Base-by-base conservation (phyloP, 2,329 filamentous ascomycete genomes). In the Monosporascus cannonballus region DNA sequence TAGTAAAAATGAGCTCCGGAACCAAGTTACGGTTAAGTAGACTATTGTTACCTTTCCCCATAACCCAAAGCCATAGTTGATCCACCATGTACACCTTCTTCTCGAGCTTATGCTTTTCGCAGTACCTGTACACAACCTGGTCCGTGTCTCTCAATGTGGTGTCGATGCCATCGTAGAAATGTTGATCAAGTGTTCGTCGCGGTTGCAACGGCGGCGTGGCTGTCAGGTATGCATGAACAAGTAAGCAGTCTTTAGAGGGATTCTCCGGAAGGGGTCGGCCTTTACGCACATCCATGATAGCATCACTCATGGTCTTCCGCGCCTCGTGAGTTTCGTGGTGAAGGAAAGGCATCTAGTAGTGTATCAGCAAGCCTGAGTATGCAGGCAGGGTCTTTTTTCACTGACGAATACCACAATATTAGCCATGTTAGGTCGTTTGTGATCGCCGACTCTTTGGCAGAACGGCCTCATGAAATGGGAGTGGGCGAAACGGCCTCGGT, bases 381-480 rank as follows among this genome's bases (percentile, higher is more conserved):
- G 30, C 24, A 17, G 4, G 18, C 7, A 30, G 17, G 18, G 8
- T 14, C 38, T 22, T 30, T 30, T 7, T 20, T 7, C 9, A 52
- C 68, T 51, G 60, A 71, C 68, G 52, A 72, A 73, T 20, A 73
- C 55, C 6, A 68, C 66, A 24, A 69, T 64, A 22, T 22, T 22
- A 22, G 20, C 20, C 41, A 68, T 70, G 9, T 67, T 67, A 37
- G 64, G 65, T 6, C 64, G 62, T 1, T 48, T 68, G 64, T 47
- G 67, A 51, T 51, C 67, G 56, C 65, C 58, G 61, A 77, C 79
- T 47, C 74, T 76, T 51, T 81, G 76, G 54, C 79, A 82, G 48
- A 79, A 70, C 0, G 81, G 78, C 38, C 82, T 71, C 82, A 85
- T 85, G 56, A 83, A 85, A 46, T 81, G 76, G 0, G 80, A 81